Conservation (phyloP, 2,329 filamentous ascomycete species). For the Orbilia ellipsospora region DNA sequence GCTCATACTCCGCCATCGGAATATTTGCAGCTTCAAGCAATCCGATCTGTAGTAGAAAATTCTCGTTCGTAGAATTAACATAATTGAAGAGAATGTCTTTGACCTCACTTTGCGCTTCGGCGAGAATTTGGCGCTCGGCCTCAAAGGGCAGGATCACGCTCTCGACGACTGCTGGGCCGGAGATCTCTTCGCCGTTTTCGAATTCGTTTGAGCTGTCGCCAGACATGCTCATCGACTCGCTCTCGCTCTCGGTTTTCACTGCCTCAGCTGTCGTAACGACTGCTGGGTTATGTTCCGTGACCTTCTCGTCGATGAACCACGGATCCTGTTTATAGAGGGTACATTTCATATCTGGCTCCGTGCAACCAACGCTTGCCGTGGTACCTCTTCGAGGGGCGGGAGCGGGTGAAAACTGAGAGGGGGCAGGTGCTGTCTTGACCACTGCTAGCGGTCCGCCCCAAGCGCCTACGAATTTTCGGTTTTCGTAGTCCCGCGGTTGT, state of each 20-base stretch:
- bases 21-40: too few relatives aligned
- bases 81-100: slow-evolving; percentile 2
- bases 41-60: too few relatives aligned
- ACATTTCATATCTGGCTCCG: slow-evolving; percentile 5
- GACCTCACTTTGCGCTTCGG: background rate
- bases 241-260: background rate
- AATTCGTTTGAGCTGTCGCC: background rate
- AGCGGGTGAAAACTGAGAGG: background rate
- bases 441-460: slow-evolving; percentile 8
- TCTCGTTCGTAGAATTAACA: background rate
- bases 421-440: background rate
- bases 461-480: slow-evolving; percentile 1
- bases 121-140: slow-evolving; percentile 6
- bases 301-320: slow-evolving; percentile 1
- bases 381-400: background rate
- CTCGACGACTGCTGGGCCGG: background rate
- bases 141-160: slow-evolving; percentile 3
- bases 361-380: background rate
- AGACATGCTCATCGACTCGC: slow-evolving; percentile 2
- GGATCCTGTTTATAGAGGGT: slow-evolving; percentile 10
- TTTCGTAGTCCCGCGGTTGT: background rate
- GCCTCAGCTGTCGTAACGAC: background rate
- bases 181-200: background rate
- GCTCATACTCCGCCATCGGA: too few relatives aligned
- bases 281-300: background rate